phyloP scores from a whole-genome alignment of 352 stramenopile genomes.

The Pythium grandisporangium region DNA sequence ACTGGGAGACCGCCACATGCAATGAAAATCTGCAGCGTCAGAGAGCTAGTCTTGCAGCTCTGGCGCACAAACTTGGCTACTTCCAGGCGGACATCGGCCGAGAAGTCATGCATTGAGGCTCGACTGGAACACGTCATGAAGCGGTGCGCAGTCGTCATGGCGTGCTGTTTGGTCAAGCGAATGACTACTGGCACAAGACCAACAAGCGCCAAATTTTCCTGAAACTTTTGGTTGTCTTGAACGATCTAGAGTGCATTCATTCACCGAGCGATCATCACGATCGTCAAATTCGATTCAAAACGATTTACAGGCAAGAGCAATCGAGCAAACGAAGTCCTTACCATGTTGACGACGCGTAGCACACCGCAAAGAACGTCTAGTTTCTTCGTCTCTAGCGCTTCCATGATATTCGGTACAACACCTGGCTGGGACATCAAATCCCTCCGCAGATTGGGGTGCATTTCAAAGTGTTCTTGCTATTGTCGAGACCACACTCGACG shows the following conservation, averaged over 20 bases:
- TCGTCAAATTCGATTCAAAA: too few relatives aligned
- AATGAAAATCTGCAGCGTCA: conserved; percentile 92
- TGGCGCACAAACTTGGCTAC: conserved; percentile 84
- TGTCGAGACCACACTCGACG: too few relatives aligned
- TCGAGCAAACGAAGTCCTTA: too few relatives aligned
- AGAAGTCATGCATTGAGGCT: conserved; percentile 18
- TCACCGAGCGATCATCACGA: too few relatives aligned
- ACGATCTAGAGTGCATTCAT: too few relatives aligned
- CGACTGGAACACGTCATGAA: too few relatives aligned
- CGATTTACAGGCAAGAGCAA: too few relatives aligned
- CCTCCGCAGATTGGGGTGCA: conserved; percentile 55
- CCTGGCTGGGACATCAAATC: conserved; percentile 88
- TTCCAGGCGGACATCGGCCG: conserved; percentile 67
- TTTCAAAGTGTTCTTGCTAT: conserved; percentile 71
- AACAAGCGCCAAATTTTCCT: conserved; percentile 88
- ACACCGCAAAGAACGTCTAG: conserved; percentile 80
- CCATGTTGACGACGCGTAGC: conserved; percentile 82
- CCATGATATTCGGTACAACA: conserved; percentile 90
- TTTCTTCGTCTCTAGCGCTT: conserved; percentile 89
- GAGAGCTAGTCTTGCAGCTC: conserved; percentile 78
- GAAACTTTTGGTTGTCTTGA: conserved; percentile 85
- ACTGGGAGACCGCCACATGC: conserved; percentile 85
- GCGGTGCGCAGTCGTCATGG: neutral
- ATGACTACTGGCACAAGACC: conserved; percentile 89
- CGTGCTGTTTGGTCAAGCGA: conserved; percentile 60